These are phyloP conservation scores for Lipomyces chichibuensis DNA, from an alignment of 805 yeast genomes.

Conservation along the genomic window DNA sequence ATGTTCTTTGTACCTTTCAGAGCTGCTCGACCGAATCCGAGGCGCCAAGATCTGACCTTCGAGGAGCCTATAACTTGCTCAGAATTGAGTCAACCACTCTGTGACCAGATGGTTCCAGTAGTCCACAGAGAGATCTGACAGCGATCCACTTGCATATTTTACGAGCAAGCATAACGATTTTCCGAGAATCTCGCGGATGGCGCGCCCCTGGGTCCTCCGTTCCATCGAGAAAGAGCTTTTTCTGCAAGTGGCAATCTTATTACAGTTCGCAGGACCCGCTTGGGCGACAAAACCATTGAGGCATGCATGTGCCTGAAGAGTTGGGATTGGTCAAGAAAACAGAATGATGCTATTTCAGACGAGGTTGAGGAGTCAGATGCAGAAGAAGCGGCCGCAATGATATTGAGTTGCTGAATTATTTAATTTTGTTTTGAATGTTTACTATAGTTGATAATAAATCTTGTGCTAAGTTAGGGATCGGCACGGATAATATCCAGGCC, in stretches of 20 bases:
- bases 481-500: too few relatives aligned
- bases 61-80: too few relatives aligned
- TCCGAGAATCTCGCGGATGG: constrained; percentile 2
- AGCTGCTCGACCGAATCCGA: too few relatives aligned
- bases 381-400: constrained; percentile 6
- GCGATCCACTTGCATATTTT: constrained; percentile 8
- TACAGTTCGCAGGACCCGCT: constrained; percentile 10
- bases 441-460: too few relatives aligned
- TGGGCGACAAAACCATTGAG: not conserved
- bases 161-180: constrained; percentile 7
- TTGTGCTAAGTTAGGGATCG: too few relatives aligned
- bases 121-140: constrained; percentile 7
- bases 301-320: constrained; percentile 4
- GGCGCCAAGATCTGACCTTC: too few relatives aligned
- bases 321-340: constrained; percentile 8
- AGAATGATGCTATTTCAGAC: not conserved
- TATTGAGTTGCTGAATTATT: too few relatives aligned
- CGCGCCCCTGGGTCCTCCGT: constrained; percentile 7
- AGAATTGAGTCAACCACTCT: too few relatives aligned
- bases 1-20: constrained; percentile 33
- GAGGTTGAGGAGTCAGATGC: constrained; percentile 8
- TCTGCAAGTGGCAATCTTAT: constrained; percentile 5
- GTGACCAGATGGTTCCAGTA: constrained; percentile 4
- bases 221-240: constrained; percentile 5
- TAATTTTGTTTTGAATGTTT: too few relatives aligned